Percentiles rank a stretch among this genome's conserved stretches.
These are phyloP conservation scores for Avicennia marina DNA, from an alignment of 257 asterid genomes.

Conservation along the genomic window DNA sequence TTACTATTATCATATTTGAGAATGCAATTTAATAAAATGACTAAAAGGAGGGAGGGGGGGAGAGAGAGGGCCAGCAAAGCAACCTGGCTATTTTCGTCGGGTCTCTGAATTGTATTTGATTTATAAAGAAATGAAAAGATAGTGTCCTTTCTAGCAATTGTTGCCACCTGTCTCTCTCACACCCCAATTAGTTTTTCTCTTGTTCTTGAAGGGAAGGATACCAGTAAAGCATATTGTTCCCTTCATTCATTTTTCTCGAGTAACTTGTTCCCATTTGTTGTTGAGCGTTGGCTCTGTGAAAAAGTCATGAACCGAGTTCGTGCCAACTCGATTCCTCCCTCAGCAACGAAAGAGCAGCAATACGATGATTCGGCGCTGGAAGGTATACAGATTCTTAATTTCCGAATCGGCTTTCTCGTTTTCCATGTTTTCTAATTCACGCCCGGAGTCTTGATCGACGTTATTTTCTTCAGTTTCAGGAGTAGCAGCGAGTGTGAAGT, in stretches of 20 bases:
- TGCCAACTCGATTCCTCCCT: conserved; percentile 27
- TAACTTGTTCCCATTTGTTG: not conserved
- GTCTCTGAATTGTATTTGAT: conserved; percentile 19
- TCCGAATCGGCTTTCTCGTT: too few relatives aligned
- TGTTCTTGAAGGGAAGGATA: too few relatives aligned
- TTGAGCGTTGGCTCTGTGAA: not conserved
- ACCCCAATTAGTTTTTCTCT: too few relatives aligned
- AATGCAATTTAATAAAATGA: too few relatives aligned
- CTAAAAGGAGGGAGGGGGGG: conserved; percentile 4
- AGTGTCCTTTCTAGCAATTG: too few relatives aligned
- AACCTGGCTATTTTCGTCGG: conserved; percentile 33
- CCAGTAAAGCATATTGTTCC: too few relatives aligned
- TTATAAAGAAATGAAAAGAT: not conserved
- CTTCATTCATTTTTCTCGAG: conserved; percentile 15
- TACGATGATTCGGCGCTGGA: conserved; percentile 44
- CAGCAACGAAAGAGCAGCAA: conserved; percentile 21
- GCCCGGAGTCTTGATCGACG: too few relatives aligned
- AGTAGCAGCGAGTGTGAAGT: conserved; percentile 66
- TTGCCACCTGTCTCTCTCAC: too few relatives aligned
- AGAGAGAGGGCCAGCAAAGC: conserved; percentile 27
- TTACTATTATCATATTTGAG: too few relatives aligned
- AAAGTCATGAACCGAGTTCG: conserved; percentile 43
- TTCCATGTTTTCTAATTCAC: too few relatives aligned
- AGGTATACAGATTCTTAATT: too few relatives aligned
- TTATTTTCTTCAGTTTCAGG: too few relatives aligned